Percentiles rank a stretch among this genome's conserved stretches.
Evolutionary conservation across 2,329 filamentous ascomycete species (phyloP).

Genomic region (Aspergillus novofumigatus): DNA sequence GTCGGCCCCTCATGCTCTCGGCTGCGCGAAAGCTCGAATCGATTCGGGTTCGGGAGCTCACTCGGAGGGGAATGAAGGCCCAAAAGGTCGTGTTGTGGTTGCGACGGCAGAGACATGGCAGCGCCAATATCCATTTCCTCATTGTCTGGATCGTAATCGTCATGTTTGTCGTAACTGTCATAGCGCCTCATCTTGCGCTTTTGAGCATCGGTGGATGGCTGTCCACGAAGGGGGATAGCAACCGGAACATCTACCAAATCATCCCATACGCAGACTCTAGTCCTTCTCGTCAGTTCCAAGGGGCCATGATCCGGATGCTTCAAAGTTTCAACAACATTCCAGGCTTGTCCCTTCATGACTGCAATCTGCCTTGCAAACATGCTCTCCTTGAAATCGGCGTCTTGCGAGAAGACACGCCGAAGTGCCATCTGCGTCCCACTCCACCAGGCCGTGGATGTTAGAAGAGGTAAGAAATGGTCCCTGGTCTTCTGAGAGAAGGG

Average conservation of each 20-base stretch:
- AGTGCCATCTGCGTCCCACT: slow-evolving; percentile 85
- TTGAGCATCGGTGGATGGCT: slow-evolving; percentile 78
- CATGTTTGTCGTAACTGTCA: slow-evolving; percentile 17
- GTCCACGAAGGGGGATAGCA: slow-evolving; percentile 80
- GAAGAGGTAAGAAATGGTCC: slow-evolving; percentile 89
- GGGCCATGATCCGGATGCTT: slow-evolving; percentile 91
- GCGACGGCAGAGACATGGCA: slow-evolving; percentile 56
- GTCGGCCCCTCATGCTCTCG: slow-evolving; percentile 34
- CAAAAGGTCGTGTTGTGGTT: slow-evolving; percentile 62
- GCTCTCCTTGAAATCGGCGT: slow-evolving; percentile 93
- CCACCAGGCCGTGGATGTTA: slow-evolving; percentile 97
- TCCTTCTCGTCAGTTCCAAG: slow-evolving; percentile 82
- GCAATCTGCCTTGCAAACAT: slow-evolving; percentile 99
- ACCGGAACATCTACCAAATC: slow-evolving; percentile 94
- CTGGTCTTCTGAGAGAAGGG: slow-evolving; percentile 93
- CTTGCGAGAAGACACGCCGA: slow-evolving; percentile 81
- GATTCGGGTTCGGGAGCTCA: slow-evolving; percentile 69
- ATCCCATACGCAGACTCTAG: slow-evolving; percentile 95
- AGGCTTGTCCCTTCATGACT: slow-evolving; percentile 98
- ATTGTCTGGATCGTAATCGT: slow-evolving; percentile 51
- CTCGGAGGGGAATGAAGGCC: slow-evolving; percentile 53
- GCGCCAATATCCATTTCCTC: slow-evolving; percentile 92
- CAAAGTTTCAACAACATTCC: slow-evolving; percentile 97
- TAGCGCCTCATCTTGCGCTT: slow-evolving; percentile 55
- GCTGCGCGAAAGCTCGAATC: slow-evolving; percentile 62